Conservation (phyloP, 331 rosid genomes). For the Spiraea crenata region DNA sequence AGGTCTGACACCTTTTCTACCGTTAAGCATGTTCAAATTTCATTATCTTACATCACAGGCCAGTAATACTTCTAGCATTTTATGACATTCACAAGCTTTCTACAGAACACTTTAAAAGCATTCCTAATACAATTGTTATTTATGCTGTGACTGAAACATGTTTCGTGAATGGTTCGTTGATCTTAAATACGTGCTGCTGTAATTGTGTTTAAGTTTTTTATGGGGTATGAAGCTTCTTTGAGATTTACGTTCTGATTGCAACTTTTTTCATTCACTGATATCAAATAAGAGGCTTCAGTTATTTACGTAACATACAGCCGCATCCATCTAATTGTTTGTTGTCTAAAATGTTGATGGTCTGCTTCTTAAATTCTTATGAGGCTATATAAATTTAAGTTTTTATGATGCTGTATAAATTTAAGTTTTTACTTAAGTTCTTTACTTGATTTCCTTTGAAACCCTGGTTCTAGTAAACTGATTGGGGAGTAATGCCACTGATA, state of each 20-base stretch:
- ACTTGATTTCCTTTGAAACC: too few species aligned
- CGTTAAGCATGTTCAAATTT: background rate
- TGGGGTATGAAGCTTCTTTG: slow-evolving; percentile 11
- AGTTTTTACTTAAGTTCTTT: too few species aligned
- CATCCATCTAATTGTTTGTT: too few species aligned
- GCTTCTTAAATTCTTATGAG: too few species aligned
- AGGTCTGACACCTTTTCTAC: slow-evolving; percentile 12
- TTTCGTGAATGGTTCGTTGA: background rate
- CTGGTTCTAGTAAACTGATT: too few species aligned
- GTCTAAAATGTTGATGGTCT: too few species aligned
- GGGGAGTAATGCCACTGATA: too few species aligned
- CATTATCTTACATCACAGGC: background rate
- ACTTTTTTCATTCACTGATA: background rate
- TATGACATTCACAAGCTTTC: background rate
- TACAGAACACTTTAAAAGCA: too few species aligned
- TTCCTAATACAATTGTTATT: background rate
- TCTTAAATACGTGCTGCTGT: slow-evolving; percentile 1
- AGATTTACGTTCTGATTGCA: slow-evolving; percentile 3
- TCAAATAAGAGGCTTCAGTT: background rate
- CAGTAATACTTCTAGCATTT: background rate
- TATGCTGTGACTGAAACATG: slow-evolving; percentile 21
- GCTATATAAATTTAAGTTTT: too few species aligned
- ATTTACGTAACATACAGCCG: background rate
- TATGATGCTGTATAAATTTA: too few species aligned
- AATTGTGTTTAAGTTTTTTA: background rate